Base-by-base conservation (phyloP, 2,329 filamentous ascomycete species). In the Botrytis byssoidea region DNA sequence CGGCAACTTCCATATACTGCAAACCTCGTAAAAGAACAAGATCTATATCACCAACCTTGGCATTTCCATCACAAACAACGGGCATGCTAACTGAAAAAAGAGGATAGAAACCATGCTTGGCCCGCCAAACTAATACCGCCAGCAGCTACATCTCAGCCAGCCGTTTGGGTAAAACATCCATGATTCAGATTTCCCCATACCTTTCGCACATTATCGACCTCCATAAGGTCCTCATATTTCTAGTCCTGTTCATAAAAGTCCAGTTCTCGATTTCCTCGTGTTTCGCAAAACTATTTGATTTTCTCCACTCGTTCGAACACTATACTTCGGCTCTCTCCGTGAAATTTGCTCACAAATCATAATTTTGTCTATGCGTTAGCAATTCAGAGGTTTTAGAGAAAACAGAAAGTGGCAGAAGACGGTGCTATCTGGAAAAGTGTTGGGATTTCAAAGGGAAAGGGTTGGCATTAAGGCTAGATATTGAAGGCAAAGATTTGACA, bases 401-500 rank as follows among this genome's bases (percentile, higher is more conserved):
- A 4, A 6, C 14, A 29, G 3, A 9, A n/a, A 55, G 51, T 55
- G n/a, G 51, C 14, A 29, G n/a, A 29, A 29, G 51, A 29, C 3
- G 51, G n/a, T 25, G 10, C 25, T 55, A n/a, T n/a, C 25, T 29
- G 25, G 25, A 55, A 8, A 7, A 55, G 25, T 55, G 25, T n/a
- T 55, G 2, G 12, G 6, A 16, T 0, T 0, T 55, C 25, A 3
- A n/a, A 10, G 4, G 1, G 5, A 4, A 44, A 44, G 6, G n/a
- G 14, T 55, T 29, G 5, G 51, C 18, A 55, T 25, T 29, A 55
- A 6, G 14, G 16, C 14, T 4, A 29, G n/a, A 18, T 16, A 29
- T 29, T 29, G 6, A 55, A 29, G n/a, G 29, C 51, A 55, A 7
- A 55, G 12, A 55, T 55, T 29, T 8, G n/a, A 55, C 16, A 55